A percentile compares a stretch with the other conserved stretches of the same genome.
Conservation (phyloP, 2,329 filamentous ascomycete species). For the Claviceps digitariae region DNA sequence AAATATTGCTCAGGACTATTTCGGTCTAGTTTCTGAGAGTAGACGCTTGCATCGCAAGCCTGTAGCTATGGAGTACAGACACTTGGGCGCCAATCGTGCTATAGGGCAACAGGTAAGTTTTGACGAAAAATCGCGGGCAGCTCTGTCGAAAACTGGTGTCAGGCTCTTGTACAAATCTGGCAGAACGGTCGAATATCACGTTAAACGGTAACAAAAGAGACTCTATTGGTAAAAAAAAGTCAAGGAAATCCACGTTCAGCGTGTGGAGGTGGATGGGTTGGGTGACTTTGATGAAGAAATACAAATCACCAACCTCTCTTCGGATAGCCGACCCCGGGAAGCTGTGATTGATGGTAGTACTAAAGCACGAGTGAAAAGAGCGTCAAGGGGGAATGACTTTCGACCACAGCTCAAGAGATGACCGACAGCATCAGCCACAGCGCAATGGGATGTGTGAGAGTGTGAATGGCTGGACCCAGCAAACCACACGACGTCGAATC, state of each 20-base stretch:
- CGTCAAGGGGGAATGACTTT: background rate
- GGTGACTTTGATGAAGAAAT: slow-evolving; percentile 1
- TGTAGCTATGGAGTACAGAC: background rate
- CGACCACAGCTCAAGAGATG: background rate
- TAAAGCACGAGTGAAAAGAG: background rate
- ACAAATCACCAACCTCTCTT: slow-evolving; percentile 4
- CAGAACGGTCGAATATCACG: background rate
- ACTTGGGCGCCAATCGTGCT: background rate
- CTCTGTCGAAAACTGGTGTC: background rate
- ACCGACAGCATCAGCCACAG: slow-evolving; percentile 2
- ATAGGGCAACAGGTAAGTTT: background rate
- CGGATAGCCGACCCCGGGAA: background rate
- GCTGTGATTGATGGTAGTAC: slow-evolving; percentile 3
- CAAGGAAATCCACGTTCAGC: background rate
- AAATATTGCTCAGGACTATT: background rate
- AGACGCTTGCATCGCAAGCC: background rate
- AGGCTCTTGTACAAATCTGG: background rate
- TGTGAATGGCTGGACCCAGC: slow-evolving; percentile 5
- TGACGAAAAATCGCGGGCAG: background rate
- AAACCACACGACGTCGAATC: slow-evolving; percentile 3
- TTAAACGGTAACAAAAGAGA: background rate
- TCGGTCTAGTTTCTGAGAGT: background rate
- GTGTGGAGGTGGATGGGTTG: background rate
- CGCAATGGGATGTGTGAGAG: slow-evolving; percentile 2
- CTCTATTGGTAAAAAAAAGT: background rate